Evolutionary conservation across 306 rosid species (phyloP).

Genomic region (Prunus mume): DNA sequence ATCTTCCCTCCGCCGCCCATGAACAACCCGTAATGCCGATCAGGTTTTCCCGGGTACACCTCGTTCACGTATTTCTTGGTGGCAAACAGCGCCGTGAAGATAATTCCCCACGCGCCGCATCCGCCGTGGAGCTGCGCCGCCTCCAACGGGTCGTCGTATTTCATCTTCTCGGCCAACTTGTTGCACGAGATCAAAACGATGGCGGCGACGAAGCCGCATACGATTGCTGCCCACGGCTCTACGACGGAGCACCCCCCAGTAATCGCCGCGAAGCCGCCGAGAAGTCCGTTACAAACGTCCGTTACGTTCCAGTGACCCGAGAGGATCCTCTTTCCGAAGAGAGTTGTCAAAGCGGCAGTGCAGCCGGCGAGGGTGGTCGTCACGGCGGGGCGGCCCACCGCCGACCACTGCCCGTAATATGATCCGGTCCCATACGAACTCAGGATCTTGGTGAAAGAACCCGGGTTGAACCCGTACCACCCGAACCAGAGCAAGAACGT

Average conservation of each 20-base stretch:
- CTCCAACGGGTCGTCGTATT: constrained; percentile 73
- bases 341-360: constrained; percentile 80
- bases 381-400: constrained; percentile 85
- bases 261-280: constrained; percentile 91
- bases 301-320: constrained; percentile 96
- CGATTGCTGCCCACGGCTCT: constrained; percentile 89
- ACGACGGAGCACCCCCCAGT: constrained; percentile 86
- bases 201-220: constrained; percentile 76
- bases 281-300: constrained; percentile 80
- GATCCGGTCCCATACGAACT: constrained; percentile 31
- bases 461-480: constrained; percentile 97
- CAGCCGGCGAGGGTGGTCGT: constrained; percentile 79
- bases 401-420: constrained; percentile 86
- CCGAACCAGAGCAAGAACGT: constrained; percentile 95
- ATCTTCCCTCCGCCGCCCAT: constrained; percentile 82
- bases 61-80: constrained; percentile 57
- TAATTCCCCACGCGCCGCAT: constrained; percentile 93
- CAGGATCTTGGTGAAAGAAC: constrained; percentile 66
- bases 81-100: constrained; percentile 83
- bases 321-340: constrained; percentile 68
- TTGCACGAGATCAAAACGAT: constrained; percentile 59
- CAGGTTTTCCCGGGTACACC: constrained; percentile 40
- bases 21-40: constrained; percentile 53
- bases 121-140: constrained; percentile 97
- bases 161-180: constrained; percentile 53